phyloP scores from a whole-genome alignment of 192 early-diverging fungal species.

The Linnemannia exigua region DNA sequence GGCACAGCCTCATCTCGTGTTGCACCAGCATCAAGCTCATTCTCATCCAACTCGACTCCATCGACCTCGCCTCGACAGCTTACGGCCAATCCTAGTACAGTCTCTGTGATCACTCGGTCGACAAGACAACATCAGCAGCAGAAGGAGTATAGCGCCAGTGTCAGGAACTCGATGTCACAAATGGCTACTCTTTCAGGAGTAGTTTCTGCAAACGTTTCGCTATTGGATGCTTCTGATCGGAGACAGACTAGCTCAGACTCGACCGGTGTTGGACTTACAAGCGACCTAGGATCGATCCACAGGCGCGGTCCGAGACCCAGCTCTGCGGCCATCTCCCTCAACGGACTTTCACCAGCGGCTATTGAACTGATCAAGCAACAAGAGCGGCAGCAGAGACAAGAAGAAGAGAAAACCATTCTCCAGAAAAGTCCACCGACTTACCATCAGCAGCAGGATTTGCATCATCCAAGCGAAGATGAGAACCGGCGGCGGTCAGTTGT shows the following conservation, averaged over 20 bases:
- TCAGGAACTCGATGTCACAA: slow-evolving; percentile 38
- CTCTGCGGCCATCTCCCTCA: slow-evolving; percentile 5
- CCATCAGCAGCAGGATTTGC: not conserved
- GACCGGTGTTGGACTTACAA: not conserved
- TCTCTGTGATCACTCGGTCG: slow-evolving; percentile 10
- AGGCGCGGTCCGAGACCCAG: slow-evolving; percentile 16
- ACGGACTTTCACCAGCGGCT: slow-evolving; percentile 39
- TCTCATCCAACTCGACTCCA: slow-evolving; percentile 46
- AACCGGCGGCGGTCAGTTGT: not conserved
- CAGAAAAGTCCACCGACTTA: slow-evolving; percentile 4
- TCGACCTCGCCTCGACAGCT: slow-evolving; percentile 36
- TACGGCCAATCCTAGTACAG: not conserved
- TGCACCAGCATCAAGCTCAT: slow-evolving; percentile 7
- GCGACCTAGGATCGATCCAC: not conserved
- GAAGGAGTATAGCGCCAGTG: slow-evolving; percentile 31
- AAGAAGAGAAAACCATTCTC: slow-evolving; percentile 10
- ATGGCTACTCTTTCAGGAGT: slow-evolving; percentile 12
- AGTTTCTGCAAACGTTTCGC: not conserved
- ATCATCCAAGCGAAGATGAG: slow-evolving; percentile 27
- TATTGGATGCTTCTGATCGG: not conserved
- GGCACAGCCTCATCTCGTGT: slow-evolving; percentile 20
- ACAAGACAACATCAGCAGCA: slow-evolving; percentile 28
- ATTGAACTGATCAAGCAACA: slow-evolving; percentile 34
- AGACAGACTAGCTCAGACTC: not conserved
- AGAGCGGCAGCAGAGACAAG: slow-evolving; percentile 31